Base-by-base conservation (phyloP, 2,329 filamentous ascomycete species). In the Trichoderma brevicompactum region DNA sequence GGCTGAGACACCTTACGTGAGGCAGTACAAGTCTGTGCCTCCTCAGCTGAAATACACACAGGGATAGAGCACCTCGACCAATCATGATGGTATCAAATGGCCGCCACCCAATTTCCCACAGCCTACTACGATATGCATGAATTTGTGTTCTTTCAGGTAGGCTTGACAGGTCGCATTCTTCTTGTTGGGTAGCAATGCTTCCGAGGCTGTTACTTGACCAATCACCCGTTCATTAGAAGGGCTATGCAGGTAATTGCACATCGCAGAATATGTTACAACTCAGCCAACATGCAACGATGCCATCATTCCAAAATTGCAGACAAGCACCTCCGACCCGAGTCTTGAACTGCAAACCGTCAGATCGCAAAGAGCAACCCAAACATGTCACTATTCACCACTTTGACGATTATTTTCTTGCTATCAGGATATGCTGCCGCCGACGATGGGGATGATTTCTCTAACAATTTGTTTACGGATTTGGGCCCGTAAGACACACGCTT, bases 401-500 rank as follows among this genome's bases (percentile, higher is more conserved):
- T 23, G 19, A 19, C 1, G 1, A 34, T 56, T 17, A 7, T 56
- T 1, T 13, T 56, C 23, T 44, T 44, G 10, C 3, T 34, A 5
- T 13, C 44, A 0, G 5, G 23, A 13, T 8, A 6, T 13, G 53
- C 0, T 17, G 6, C 3, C 7, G 69, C 67, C 10, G 69, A 68
- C 36, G 38, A 10, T 64, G 72, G 67, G 65, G 69, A 70, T 49
- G 69, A 70, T n/a, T 69, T 70, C 23, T 69, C 66, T 28, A 70
- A 70, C 49, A 70, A 70, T 19, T 36, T 70, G 17, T 67, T 68
- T 28, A 64, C 66, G 1, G 69, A 70, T 36, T 53, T 70, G 5
- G 54, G 62, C 3, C 63, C 65, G 68, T 68, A 52, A 10, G 65
- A 23, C n/a, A 1, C 5, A 28, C 49, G n/a, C 9, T 19, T 19